Evolutionary conservation across 371 early-diverging fungal species (phyloP).

Genomic region (Dichotomocladium elegans): DNA sequence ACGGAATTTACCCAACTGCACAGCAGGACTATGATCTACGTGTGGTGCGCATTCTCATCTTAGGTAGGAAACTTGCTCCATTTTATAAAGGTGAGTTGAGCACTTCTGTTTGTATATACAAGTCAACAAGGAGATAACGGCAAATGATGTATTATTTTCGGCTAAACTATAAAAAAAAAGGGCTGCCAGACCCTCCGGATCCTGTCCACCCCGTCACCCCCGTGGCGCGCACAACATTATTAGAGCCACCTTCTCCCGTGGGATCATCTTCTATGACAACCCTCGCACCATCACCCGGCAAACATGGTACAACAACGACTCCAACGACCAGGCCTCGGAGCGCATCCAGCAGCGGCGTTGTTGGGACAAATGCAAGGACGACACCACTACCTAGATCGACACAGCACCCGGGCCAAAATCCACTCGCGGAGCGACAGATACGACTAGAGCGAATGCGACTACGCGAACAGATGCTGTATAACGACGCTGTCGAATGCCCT

Average conservation of each 20-base stretch:
- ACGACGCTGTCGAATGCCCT: conserved; percentile 83
- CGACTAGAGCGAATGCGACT: conserved; percentile 10
- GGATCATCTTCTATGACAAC: conserved; percentile 2
- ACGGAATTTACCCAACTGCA: conserved; percentile 66
- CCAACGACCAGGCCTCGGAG: conserved; percentile 28
- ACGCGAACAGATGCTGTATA: conserved; percentile 50
- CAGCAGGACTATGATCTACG: conserved; percentile 77
- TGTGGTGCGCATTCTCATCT: conserved; percentile 70
- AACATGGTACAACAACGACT: no score
- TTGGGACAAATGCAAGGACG: neutral
- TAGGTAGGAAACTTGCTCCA: conserved; percentile 75
- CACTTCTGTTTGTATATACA: neutral
- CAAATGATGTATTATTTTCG: no score
- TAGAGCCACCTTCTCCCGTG: neutral
- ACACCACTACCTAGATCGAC: neutral
- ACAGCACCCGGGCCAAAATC: neutral
- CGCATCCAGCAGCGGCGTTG: conserved; percentile 21
- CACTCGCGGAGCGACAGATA: conserved; percentile 1
- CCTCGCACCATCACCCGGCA: conserved; percentile 1
- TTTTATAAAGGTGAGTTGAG: conserved; percentile 85
- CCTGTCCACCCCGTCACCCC: no score
- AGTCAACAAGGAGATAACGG: no score
- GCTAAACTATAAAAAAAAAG: no score
- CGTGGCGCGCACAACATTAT: neutral
- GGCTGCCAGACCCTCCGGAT: neutral